Conservation (phyloP, 2,329 filamentous ascomycete species). For the Ceratocystiopsis brevicomis region DNA sequence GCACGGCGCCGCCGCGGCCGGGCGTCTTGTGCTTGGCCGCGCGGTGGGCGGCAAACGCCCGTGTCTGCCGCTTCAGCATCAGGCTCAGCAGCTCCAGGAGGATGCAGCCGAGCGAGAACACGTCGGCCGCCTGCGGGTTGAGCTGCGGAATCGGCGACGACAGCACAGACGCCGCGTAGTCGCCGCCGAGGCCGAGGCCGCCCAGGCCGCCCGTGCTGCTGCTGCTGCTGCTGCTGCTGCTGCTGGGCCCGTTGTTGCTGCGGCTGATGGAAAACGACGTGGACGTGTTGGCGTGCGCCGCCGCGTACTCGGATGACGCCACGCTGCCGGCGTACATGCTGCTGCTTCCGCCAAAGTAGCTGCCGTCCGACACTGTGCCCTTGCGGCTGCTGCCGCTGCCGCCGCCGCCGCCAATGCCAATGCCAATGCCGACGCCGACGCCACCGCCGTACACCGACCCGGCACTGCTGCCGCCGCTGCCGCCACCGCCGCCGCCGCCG, state of each 20-base stretch:
- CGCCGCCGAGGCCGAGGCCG: slow-evolving; percentile 5
- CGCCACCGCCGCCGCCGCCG: neutral
- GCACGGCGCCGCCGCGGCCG: slow-evolving; percentile 38
- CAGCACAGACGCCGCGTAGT: slow-evolving; percentile 11
- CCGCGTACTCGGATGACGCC: slow-evolving; percentile 14
- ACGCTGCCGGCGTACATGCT: slow-evolving; percentile 13
- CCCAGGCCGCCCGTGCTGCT: no score
- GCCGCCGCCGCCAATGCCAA: slow-evolving; percentile 1
- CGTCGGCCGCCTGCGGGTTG: slow-evolving; percentile 41
- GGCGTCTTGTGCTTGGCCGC: slow-evolving; percentile 42
- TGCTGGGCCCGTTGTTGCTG: slow-evolving; percentile 5
- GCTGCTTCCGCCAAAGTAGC: slow-evolving; percentile 6
- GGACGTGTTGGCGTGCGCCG: slow-evolving; percentile 8
- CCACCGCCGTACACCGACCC: slow-evolving; percentile 3
- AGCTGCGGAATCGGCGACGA: slow-evolving; percentile 21
- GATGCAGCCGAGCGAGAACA: slow-evolving; percentile 56
- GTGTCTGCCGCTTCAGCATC: slow-evolving; percentile 46
- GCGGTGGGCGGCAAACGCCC: slow-evolving; percentile 47
- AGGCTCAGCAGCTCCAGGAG: slow-evolving; percentile 54
- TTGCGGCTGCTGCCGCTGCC: slow-evolving; percentile 13
- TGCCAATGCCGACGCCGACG: slow-evolving; percentile 15
- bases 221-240: neutral
- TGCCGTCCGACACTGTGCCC: no score
- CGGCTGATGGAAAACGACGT: slow-evolving; percentile 21
- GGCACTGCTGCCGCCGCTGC: slow-evolving; percentile 17